These are phyloP conservation scores for Cladosporium phlei DNA, from an alignment of 2,329 filamentous ascomycete species.

Conservation along the genomic window DNA sequence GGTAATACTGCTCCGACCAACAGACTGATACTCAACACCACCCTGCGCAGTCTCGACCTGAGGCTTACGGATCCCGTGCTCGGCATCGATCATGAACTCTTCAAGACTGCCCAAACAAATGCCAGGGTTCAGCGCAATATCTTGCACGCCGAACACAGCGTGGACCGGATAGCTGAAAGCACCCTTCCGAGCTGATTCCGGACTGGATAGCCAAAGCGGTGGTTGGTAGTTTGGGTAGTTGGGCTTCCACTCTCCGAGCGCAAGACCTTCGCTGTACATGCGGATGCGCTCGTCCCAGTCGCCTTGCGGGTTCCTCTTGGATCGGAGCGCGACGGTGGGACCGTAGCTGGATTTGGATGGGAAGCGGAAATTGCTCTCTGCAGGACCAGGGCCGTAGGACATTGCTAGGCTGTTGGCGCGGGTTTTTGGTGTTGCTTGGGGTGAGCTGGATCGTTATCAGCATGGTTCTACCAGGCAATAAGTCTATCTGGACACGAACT, in stretches of 20 bases:
- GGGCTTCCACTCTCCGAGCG: constrained; percentile 47
- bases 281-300: constrained; percentile 50
- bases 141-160: constrained; percentile 50
- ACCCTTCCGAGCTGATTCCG: constrained; percentile 40
- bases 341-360: constrained; percentile 35
- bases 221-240: constrained; percentile 43
- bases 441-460: background rate
- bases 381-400: constrained; percentile 46
- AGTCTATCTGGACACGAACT: background rate
- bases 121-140: constrained; percentile 47
- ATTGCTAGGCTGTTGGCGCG: constrained; percentile 39
- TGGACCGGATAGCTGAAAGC: constrained; percentile 49
- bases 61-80: background rate
- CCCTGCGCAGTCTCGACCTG: background rate
- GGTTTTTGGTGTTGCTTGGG: background rate
- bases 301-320: constrained; percentile 30
- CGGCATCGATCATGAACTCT: constrained; percentile 34
- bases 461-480: too few species aligned
- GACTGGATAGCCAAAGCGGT: constrained; percentile 32
- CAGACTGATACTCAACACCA: background rate
- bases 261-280: constrained; percentile 51
- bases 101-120: constrained; percentile 50
- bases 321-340: constrained; percentile 37
- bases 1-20: constrained; percentile 44
- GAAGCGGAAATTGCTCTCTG: constrained; percentile 39